Evolutionary conservation across 164 flowering plant species (phyloP).

Genomic region (Brasenia schreberi): DNA sequence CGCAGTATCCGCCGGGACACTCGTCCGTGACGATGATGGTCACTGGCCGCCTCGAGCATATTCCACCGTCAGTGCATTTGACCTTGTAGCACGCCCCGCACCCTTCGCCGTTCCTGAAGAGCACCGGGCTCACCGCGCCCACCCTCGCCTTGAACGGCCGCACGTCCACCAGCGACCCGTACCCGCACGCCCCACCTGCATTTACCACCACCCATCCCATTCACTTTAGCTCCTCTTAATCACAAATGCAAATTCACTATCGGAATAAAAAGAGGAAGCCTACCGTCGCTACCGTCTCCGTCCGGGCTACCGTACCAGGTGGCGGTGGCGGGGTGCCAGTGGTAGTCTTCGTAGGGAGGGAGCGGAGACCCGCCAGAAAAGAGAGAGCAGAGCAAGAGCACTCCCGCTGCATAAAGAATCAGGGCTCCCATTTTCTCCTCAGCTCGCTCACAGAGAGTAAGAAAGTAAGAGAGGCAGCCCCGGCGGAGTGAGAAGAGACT

Average conservation of each 20-base stretch:
- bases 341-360: conserved; percentile 18
- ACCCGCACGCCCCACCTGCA: conserved; percentile 97
- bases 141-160: conserved; percentile 67
- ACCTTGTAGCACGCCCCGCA: conserved; percentile 98
- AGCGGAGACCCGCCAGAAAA: conserved; percentile 2
- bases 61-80: conserved; percentile 49
- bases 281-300: conserved; percentile 93
- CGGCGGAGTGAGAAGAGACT: neutral
- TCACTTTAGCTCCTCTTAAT: neutral
- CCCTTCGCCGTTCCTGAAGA: conserved; percentile 78
- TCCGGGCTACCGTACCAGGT: conserved; percentile 98
- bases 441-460: neutral
- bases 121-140: conserved; percentile 83
- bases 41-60: conserved; percentile 78
- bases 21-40: conserved; percentile 85
- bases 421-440: too few relatives aligned
- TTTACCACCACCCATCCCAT: neutral
- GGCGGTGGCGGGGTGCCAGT: conserved; percentile 81
- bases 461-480: neutral
- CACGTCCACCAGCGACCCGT: conserved; percentile 85
- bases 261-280: neutral
- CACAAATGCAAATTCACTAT: neutral
- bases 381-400: neutral
- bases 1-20: conserved; percentile 81
- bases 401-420: neutral